These are phyloP conservation scores for Mortierella sp. DNA, from an alignment of 371 early-diverging fungal species.

Conservation along the genomic window DNA sequence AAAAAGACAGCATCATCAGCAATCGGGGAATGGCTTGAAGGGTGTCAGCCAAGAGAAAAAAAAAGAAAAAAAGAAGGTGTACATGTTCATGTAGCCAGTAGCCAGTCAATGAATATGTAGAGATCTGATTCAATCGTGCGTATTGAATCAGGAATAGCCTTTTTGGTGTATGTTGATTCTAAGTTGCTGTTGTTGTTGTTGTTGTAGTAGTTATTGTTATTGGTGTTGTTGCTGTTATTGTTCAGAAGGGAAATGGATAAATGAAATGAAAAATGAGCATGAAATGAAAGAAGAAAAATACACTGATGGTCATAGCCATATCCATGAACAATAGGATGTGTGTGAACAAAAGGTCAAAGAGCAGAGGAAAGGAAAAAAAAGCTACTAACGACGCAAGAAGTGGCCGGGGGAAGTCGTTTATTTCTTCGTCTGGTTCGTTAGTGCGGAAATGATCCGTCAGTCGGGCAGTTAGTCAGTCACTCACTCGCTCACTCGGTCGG, in stretches of 20 bases:
- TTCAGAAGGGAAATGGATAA: not conserved
- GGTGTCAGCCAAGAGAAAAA: conserved; percentile 8
- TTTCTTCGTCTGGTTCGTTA: not conserved
- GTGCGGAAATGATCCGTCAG: not conserved
- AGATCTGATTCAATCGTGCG: not conserved
- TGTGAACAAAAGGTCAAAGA: no score
- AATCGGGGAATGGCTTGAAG: not conserved
- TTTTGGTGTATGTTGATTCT: not conserved
- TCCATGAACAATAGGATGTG: no score
- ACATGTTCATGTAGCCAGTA: not conserved
- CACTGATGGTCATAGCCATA: no score
- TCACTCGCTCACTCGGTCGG: no score
- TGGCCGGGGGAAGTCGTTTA: not conserved
- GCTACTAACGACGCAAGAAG: not conserved
- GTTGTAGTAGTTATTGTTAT: no score
- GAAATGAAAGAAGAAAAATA: not conserved
- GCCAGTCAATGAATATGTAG: not conserved
- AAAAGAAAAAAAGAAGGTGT: no score
- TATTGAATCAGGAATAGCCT: not conserved
- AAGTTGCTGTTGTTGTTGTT: not conserved
- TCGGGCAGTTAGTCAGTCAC: no score
- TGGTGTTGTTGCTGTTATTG: not conserved
- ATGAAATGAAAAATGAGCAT: not conserved
- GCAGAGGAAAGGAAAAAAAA: no score
- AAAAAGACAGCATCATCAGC: not conserved